Evolutionary conservation across 257 asterid genomes (phyloP).

Genomic region (Nicotiana attenuata): DNA sequence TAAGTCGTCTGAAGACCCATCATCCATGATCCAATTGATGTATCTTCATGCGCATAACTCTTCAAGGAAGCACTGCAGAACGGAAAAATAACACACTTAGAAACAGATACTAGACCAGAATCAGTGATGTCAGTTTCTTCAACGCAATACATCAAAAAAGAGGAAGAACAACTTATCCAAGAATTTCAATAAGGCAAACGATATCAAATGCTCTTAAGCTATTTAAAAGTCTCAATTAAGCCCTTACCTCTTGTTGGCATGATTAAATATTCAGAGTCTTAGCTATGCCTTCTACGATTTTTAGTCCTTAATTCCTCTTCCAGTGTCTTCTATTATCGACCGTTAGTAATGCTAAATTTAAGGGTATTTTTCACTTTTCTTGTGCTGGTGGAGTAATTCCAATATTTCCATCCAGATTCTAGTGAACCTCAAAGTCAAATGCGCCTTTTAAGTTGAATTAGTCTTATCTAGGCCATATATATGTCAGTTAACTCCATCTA

Average conservation of each 20-base stretch:
- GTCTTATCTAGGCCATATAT: neutral
- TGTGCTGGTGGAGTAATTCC: constrained; percentile 1
- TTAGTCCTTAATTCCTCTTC: neutral
- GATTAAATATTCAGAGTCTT: neutral
- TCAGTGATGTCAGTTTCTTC: neutral
- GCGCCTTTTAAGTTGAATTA: neutral
- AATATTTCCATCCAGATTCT: neutral
- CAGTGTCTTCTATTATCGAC: neutral
- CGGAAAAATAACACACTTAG: neutral
- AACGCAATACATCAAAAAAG: neutral
- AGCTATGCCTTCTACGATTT: neutral
- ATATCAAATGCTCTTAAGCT: neutral
- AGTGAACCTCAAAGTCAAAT: neutral
- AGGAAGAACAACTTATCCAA: neutral
- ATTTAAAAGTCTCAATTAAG: neutral
- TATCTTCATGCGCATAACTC: constrained; percentile 77
- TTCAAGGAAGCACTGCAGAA: constrained; percentile 74
- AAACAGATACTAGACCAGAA: neutral
- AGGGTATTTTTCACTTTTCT: neutral
- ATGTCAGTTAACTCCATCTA: neutral
- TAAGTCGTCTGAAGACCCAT: constrained; percentile 80
- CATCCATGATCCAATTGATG: constrained; percentile 95
- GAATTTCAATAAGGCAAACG: neutral
- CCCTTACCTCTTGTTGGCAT: neutral
- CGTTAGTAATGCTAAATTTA: neutral